phyloP scores from a whole-genome alignment of 805 yeast genomes.

The Lipomyces starkeyi region DNA sequence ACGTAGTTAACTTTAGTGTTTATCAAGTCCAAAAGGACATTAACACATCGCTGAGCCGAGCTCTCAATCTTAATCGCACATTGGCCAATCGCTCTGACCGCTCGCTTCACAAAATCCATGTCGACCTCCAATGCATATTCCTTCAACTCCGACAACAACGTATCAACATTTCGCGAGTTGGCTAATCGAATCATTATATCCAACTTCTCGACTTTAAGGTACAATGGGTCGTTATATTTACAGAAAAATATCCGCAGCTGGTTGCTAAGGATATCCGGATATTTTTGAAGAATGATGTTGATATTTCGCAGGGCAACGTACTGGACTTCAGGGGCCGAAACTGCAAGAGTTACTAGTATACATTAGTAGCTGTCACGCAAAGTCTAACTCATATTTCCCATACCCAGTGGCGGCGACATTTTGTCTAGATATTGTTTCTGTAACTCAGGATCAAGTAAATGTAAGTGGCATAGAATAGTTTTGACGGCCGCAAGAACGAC shows the following conservation, averaged over 20 bases:
- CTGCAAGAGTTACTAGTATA: constrained; percentile 79
- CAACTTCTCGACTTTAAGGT: constrained; percentile 89
- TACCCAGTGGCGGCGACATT: constrained; percentile 42
- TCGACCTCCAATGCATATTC: constrained; percentile 85
- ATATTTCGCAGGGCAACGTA: constrained; percentile 91
- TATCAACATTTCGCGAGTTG: constrained; percentile 61
- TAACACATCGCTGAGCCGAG: constrained; percentile 71
- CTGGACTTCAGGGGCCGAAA: constrained; percentile 92
- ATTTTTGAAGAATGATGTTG: constrained; percentile 84
- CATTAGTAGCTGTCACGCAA: not conserved
- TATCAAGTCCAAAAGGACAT: constrained; percentile 65
- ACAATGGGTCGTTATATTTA: constrained; percentile 89
- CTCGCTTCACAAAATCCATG: constrained; percentile 84
- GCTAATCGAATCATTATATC: constrained; percentile 86
- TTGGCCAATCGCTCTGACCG: constrained; percentile 89
- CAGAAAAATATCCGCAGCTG: constrained; percentile 90
- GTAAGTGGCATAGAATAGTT: constrained; percentile 73
- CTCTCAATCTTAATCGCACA: constrained; percentile 75
- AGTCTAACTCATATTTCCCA: not conserved
- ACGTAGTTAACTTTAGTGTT: constrained; percentile 74
- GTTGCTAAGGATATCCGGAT: constrained; percentile 75
- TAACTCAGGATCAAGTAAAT: constrained; percentile 48
- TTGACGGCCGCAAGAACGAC: constrained; percentile 88
- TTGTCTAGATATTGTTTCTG: constrained; percentile 40
- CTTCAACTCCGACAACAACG: constrained; percentile 75